These are phyloP conservation scores for Isoetes engelmannii DNA, from an alignment of 83 land plant species.

Conservation along the genomic window DNA sequence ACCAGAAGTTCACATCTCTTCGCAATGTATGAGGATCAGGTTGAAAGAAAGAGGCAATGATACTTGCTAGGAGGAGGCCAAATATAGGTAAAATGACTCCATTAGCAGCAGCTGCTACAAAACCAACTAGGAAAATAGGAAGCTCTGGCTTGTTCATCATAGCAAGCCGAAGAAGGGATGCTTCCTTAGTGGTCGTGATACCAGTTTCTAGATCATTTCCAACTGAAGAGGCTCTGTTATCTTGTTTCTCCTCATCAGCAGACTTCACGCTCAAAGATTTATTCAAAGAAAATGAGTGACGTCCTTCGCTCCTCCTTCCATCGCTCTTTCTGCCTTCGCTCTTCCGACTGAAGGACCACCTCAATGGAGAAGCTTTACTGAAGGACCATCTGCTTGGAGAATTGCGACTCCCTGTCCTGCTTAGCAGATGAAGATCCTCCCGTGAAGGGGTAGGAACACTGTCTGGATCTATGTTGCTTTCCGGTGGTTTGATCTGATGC, in stretches of 20 bases:
- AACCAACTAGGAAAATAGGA: slow-evolving; percentile 42
- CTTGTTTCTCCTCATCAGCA: too few relatives aligned
- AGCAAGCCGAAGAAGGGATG: slow-evolving; percentile 38
- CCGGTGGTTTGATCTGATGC: background rate
- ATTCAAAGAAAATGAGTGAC: background rate
- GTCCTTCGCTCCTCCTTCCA: background rate
- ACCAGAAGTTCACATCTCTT: slow-evolving; percentile 28
- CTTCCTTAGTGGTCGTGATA: background rate
- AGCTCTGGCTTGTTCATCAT: slow-evolving; percentile 42
- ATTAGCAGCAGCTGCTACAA: slow-evolving; percentile 27
- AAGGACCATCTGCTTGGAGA: slow-evolving; percentile 6
- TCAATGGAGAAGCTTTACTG: background rate
- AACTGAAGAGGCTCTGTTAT: too few relatives aligned
- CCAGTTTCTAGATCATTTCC: too few relatives aligned
- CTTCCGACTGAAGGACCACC: background rate
- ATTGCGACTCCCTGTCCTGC: background rate
- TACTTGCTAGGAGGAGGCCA: slow-evolving; percentile 1
- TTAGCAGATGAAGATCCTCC: background rate
- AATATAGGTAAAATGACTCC: slow-evolving; percentile 1
- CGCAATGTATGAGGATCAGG: slow-evolving; percentile 26
- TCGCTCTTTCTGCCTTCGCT: too few relatives aligned
- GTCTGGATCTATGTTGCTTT: slow-evolving; percentile 1
- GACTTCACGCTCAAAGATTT: too few relatives aligned
- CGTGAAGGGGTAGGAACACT: background rate
- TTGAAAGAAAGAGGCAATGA: slow-evolving; percentile 11